Evolutionary conservation across 2,329 filamentous ascomycete genomes (phyloP).

Genomic region (Pyricularia sp.): DNA sequence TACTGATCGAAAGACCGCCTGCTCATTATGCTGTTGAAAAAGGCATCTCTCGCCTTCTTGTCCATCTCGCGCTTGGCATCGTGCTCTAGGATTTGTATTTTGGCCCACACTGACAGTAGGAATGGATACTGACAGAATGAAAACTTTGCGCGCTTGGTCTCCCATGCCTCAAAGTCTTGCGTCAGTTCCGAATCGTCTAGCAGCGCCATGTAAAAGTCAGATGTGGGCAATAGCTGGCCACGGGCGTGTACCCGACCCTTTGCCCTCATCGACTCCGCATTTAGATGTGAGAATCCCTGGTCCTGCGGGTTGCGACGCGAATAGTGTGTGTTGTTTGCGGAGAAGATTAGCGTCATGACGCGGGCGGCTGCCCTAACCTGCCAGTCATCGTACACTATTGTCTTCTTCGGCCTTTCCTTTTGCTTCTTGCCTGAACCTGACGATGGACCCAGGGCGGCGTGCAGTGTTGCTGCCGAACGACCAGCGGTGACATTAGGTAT

Average conservation of each 20-base stretch:
- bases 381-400: slow-evolving; percentile 76
- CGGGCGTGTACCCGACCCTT: slow-evolving; percentile 34
- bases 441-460: slow-evolving; percentile 59
- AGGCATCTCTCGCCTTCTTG: slow-evolving; percentile 76
- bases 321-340: slow-evolving; percentile 58
- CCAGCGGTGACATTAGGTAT: slow-evolving; percentile 63
- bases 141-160: slow-evolving; percentile 63
- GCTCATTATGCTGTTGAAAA: slow-evolving; percentile 80
- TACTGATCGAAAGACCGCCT: slow-evolving; percentile 64
- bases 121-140: slow-evolving; percentile 91
- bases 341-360: slow-evolving; percentile 72
- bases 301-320: slow-evolving; percentile 19
- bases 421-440: slow-evolving; percentile 31
- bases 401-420: slow-evolving; percentile 44
- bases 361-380: slow-evolving; percentile 74
- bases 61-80: slow-evolving; percentile 87
- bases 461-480: slow-evolving; percentile 60
- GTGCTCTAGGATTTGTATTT: slow-evolving; percentile 82
- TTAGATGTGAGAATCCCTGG: background rate
- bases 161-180: slow-evolving; percentile 82
- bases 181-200: slow-evolving; percentile 82
- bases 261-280: slow-evolving; percentile 19
- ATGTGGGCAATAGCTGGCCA: slow-evolving; percentile 66
- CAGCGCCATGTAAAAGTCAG: slow-evolving; percentile 79
- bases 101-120: slow-evolving; percentile 83